These are phyloP conservation scores for Penicillium waksmanii DNA, from an alignment of 495 filamentous ascomycete species.

Conservation along the genomic window DNA sequence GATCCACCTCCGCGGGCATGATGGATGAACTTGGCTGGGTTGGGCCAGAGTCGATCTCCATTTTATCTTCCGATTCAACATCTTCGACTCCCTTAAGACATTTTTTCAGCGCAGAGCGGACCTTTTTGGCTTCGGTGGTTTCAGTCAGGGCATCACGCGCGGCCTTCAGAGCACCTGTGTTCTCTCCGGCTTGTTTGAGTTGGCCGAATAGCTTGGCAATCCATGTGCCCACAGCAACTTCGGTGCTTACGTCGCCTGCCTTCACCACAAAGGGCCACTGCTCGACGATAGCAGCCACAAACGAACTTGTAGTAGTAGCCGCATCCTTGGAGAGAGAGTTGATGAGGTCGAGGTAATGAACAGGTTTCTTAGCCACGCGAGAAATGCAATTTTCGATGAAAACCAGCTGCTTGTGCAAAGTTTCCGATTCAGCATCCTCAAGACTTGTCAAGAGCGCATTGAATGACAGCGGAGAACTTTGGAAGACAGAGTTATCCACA, in stretches of 20 bases:
- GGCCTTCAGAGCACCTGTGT: conserved; percentile 39
- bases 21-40: conserved; percentile 6
- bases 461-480: conserved; percentile 36
- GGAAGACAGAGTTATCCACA: conserved; percentile 41
- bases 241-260: conserved; percentile 38
- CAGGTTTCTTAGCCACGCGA: conserved; percentile 68
- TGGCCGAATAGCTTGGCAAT: conserved; percentile 52
- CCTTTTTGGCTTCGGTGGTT: conserved; percentile 42
- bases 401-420: conserved; percentile 38
- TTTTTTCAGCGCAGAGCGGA: conserved; percentile 44
- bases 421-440: conserved; percentile 42
- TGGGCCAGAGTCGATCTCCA: conserved; percentile 24
- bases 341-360: conserved; percentile 70
- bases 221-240: conserved; percentile 56
- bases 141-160: conserved; percentile 46
- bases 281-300: conserved; percentile 69
- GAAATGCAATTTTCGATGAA: conserved; percentile 83
- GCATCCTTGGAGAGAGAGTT: conserved; percentile 40
- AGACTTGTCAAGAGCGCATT: conserved; percentile 45
- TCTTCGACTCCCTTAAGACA: conserved; percentile 41
- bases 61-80: conserved; percentile 23
- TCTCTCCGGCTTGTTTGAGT: conserved; percentile 51
- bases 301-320: conserved; percentile 47
- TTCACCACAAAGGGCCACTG: conserved; percentile 75
- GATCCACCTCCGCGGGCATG: conserved; percentile 30